phyloP scores from a whole-genome alignment of 148 eudicot species.

The Cornus florida region DNA sequence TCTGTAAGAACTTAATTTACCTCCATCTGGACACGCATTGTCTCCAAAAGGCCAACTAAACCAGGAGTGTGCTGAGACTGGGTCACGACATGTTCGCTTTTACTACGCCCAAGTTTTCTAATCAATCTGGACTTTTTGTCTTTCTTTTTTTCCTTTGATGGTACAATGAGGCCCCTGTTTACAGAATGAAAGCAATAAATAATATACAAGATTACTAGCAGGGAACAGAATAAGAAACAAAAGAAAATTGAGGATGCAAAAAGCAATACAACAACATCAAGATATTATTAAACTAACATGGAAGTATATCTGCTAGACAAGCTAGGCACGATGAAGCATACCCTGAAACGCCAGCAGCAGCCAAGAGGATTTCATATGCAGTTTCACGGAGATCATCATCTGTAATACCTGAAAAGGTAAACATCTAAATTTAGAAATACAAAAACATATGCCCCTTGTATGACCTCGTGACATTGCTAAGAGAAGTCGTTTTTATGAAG shows the following conservation, averaged over 20 bases:
- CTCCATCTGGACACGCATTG: constrained; percentile 99
- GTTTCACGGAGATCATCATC: constrained; percentile 98
- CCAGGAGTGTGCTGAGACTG: constrained; percentile 73
- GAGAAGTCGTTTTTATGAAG: not conserved
- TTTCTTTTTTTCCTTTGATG: constrained; percentile 94
- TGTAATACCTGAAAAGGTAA: constrained; percentile 57
- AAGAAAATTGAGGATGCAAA: constrained; percentile 10
- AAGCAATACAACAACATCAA: not conserved
- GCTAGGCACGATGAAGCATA: constrained; percentile 33
- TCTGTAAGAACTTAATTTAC: constrained; percentile 35
- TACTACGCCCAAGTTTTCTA: constrained; percentile 91
- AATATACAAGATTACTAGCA: not conserved
- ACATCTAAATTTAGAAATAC: constrained; percentile 1
- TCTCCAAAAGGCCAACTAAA: constrained; percentile 85
- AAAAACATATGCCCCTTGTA: constrained; percentile 3
- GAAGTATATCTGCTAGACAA: constrained; percentile 14
- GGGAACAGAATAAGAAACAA: not conserved
- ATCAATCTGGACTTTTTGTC: constrained; percentile 82
- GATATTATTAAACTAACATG: constrained; percentile 10
- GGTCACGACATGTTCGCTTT: constrained; percentile 48
- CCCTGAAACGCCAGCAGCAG: constrained; percentile 99
- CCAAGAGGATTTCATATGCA: constrained; percentile 92
- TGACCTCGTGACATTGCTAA: not conserved
- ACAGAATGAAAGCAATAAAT: constrained; percentile 9
- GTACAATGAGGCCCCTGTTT: constrained; percentile 87